Percentiles rank a stretch among this genome's conserved stretches.
Conservation (phyloP, 202 grass and related monocot genomes). For the Setaria italica region DNA sequence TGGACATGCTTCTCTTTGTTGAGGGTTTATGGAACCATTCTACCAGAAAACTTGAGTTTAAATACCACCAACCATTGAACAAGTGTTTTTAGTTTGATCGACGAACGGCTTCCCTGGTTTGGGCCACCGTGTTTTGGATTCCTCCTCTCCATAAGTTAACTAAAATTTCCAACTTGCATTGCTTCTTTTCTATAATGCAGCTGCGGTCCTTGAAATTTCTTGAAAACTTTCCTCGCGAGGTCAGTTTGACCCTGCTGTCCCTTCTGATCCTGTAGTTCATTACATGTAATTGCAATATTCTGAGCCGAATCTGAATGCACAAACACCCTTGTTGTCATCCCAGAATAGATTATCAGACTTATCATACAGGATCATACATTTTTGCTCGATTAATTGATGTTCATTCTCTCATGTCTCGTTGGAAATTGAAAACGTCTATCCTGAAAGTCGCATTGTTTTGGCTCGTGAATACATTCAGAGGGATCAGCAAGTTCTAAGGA, state of each 20-base stretch:
- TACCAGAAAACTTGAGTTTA: background rate
- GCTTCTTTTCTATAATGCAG: background rate
- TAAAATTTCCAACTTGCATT: background rate
- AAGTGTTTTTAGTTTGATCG: background rate
- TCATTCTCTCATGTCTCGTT: background rate
- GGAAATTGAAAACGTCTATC: background rate
- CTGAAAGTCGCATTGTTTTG: slow-evolving; percentile 20
- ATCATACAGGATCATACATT: background rate
- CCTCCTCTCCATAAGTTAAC: background rate
- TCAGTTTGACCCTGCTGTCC: background rate
- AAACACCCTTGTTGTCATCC: background rate
- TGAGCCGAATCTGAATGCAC: slow-evolving; percentile 14
- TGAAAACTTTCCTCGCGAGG: background rate
- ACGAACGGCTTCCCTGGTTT: background rate
- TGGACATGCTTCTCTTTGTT: background rate
- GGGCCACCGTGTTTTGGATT: background rate
- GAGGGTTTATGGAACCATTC: background rate
- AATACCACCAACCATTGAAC: background rate
- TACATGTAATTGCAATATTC: background rate
- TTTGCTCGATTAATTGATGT: background rate
- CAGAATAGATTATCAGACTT: background rate
- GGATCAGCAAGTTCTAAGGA: slow-evolving; percentile 73
- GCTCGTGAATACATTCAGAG: slow-evolving; percentile 56
- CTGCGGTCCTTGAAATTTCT: background rate
- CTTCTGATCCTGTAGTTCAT: background rate